Base-by-base conservation (phyloP, 2,329 filamentous ascomycete genomes). In the Arthrinium puccinioides region DNA sequence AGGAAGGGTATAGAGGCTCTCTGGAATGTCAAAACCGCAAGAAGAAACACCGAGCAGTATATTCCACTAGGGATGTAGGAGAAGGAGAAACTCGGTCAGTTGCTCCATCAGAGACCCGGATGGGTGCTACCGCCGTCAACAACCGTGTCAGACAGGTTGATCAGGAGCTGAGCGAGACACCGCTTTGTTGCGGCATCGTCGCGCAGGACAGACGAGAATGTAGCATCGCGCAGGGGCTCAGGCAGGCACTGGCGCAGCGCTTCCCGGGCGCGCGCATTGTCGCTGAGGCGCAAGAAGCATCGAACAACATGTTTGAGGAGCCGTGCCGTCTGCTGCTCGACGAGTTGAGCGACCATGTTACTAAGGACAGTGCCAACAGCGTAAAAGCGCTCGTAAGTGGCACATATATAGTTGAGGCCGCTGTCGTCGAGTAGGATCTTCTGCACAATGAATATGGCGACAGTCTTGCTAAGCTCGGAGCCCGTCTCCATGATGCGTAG, bases 401-500 rank as follows among this genome's bases (percentile, higher is more conserved):
- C 90, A 64, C 92, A 98, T 41, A 98, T 98, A 63, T 98, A 98
- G 55, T 92, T 92, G 44, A 98, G 74, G 4, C 92, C 92, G 53
- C 94, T 90, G 54, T 98, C 92, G 56, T 98, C 92, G 3, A 98
- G 76, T 36, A 98, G 68, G 19, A 98, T 98, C 73, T 98, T 98
- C 64, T 98, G 92, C 14, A 98, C 92, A 53, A 98, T 98, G 69
- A 98, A 98, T 53, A 98, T 98, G 41, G 92, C 92, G 11, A 98
- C 92, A 1, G 92, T 98, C 71, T 98, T 98, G 71, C 88, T 96
- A 43, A 98, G 75, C 64, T 98, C 92, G 1, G 89, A 96, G 34
- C 92, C 92, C 0, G 92, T 98, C 69, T 98, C 92, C 92, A 98
- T 98, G 56, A 98, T 98, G 43, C 92, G 82, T 30, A 98, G 80